A percentile compares a stretch with the other conserved stretches of the same genome.
Evolutionary conservation across 108 stramenopile genomes (phyloP).

Genomic region (Cyclotella baltica): DNA sequence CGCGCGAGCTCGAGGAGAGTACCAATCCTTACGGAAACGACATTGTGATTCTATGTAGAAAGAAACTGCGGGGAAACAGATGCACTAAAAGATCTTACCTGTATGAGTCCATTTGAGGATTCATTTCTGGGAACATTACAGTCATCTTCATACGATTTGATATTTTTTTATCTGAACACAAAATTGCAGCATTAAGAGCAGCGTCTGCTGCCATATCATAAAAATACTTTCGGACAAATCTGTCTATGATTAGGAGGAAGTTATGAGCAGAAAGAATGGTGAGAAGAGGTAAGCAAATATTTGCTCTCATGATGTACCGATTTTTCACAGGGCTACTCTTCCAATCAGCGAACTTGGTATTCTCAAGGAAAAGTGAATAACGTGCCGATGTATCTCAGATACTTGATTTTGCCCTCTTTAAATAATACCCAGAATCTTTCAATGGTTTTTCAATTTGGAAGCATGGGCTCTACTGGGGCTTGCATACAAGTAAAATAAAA

Average conservation of each 20-base stretch:
- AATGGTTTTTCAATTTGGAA: constrained; percentile 19
- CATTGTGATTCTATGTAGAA: background rate
- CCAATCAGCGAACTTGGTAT: constrained; percentile 33
- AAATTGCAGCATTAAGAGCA: constrained; percentile 68
- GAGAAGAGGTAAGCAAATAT: background rate
- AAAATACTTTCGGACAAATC: constrained; percentile 85
- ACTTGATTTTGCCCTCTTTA: constrained; percentile 28
- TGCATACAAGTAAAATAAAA: background rate
- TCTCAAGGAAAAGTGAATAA: constrained; percentile 57
- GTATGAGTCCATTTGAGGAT: constrained; percentile 87
- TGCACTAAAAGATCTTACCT: constrained; percentile 40
- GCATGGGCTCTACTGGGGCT: constrained; percentile 55
- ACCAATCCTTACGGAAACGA: constrained; percentile 58
- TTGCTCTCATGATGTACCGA: constrained; percentile 45
- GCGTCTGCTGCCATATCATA: constrained; percentile 81
- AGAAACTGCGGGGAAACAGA: constrained; percentile 4
- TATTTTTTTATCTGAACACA: constrained; percentile 70
- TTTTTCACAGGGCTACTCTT: constrained; percentile 61
- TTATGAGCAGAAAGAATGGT: background rate
- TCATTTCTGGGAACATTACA: constrained; percentile 88
- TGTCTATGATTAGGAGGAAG: constrained; percentile 35
- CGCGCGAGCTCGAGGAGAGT: constrained; percentile 83
- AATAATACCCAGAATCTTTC: constrained; percentile 37
- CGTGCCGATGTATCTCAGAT: constrained; percentile 46
- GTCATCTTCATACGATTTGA: constrained; percentile 83